Percentiles rank a stretch among this genome's conserved stretches.
phyloP scores from a whole-genome alignment of 2,329 filamentous ascomycete species.

The Zymoseptoria ardabiliae region DNA sequence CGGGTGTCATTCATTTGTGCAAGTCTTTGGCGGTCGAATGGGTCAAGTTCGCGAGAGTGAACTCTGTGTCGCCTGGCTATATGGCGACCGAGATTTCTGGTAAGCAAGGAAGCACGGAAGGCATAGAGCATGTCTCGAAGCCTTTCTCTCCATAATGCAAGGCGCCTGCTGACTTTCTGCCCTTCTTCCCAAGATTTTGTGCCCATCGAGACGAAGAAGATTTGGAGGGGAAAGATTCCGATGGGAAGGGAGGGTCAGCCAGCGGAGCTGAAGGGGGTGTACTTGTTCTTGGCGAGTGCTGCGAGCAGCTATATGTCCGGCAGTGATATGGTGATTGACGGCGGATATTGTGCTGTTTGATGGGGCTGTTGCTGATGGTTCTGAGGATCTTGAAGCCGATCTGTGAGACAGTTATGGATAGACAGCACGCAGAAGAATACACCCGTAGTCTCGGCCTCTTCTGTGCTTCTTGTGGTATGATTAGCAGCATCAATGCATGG shows the following conservation, averaged over 20 bases:
- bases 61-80: slow-evolving; percentile 48
- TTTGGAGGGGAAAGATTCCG: slow-evolving; percentile 44
- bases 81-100: slow-evolving; percentile 49
- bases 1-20: slow-evolving; percentile 49
- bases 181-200: slow-evolving; percentile 28
- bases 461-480: too few species aligned
- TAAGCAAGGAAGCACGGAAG: neutral
- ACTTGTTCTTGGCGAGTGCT: slow-evolving; percentile 28
- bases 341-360: slow-evolving; percentile 21
- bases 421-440: too few species aligned
- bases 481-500: too few species aligned
- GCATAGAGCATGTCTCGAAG: neutral
- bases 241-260: slow-evolving; percentile 35
- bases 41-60: slow-evolving; percentile 50
- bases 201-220: slow-evolving; percentile 34
- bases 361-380: neutral
- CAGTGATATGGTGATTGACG: slow-evolving; percentile 27
- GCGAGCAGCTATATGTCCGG: slow-evolving; percentile 27
- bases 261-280: slow-evolving; percentile 28
- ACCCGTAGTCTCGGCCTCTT: too few species aligned
- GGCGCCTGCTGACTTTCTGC: neutral
- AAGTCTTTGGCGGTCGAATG: slow-evolving; percentile 51
- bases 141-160: neutral
- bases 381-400: neutral
- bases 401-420: neutral